Base-by-base conservation (phyloP, 2,329 filamentous ascomycete genomes). In the Cryphonectria naterciae region DNA sequence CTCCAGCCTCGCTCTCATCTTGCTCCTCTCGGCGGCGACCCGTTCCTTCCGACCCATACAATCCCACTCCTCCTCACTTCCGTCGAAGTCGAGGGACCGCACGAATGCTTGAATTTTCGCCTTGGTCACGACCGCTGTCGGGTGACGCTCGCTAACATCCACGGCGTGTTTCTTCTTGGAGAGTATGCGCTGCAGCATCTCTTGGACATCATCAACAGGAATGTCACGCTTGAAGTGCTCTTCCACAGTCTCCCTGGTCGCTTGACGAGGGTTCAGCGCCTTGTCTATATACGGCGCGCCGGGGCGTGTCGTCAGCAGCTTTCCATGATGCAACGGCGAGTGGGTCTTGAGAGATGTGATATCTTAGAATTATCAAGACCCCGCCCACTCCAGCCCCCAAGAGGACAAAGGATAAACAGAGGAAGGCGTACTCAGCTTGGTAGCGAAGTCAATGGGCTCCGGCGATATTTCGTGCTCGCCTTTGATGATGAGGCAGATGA, bases 401-500 rank as follows among this genome's bases (percentile, higher is more conserved):
- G 54, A 25, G 54, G 46, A 11, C 8, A 39, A 13, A 39, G 37
- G 2, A 39, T 39, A 3, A 54, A 13, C 8, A 17, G 52, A 15
- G 52, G 13, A 6, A 39, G 7, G 1, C 58, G 35, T 39, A 61
- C 58, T 72, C 61, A 72, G 70, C 61, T 65, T 68, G 41, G 64
- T 65, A 25, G 70, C 62, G 13, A 72, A 64, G 65, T 72, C 41
- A 32, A 70, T 56, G 15, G 68, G 65, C 10, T 67, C 70, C 4
- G 52, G 46, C 32, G 61, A 49, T 13, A 13, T 15, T 22, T 17
- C 56, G 58, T 72, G 70, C 60, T 70, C 68, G 43, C 68, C 60
- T 37, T 70, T 72, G 65, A 72, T 70, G 68, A 72, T 63, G 32
- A 72, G 65, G 68, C 70, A 72, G 25, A 72, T 41, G 58, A 72